phyloP scores from a whole-genome alignment of 768 basidiomycete genomes.

The Macrocybe gigantea region DNA sequence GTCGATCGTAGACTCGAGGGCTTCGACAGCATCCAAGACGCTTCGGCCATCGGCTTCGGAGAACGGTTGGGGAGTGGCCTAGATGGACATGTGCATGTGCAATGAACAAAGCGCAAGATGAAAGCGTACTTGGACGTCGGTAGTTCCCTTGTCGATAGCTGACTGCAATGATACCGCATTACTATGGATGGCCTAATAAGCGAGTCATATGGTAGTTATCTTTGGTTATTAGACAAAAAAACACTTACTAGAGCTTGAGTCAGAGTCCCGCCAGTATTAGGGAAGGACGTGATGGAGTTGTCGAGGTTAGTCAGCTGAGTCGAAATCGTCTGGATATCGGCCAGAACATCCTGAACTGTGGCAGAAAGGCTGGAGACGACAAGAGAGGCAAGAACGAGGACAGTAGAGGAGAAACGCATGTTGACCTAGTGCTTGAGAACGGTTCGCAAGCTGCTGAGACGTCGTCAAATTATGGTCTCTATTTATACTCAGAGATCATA shows the following conservation, averaged over 20 bases:
- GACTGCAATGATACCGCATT: conserved; percentile 13
- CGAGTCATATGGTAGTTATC: background rate
- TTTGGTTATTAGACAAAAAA: background rate
- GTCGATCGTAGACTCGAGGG: conserved; percentile 20
- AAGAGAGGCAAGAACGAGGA: conserved; percentile 1
- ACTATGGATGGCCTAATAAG: conserved; percentile 20
- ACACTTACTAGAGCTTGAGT: conserved; percentile 14
- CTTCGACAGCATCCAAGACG: conserved; percentile 18
- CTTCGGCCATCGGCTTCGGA: conserved; percentile 14
- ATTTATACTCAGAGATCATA: too few relatives aligned
- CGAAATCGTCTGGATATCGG: conserved; percentile 18
- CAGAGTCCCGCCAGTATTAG: conserved; percentile 18
- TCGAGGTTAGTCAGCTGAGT: conserved; percentile 19
- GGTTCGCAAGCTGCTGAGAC: too few relatives aligned
- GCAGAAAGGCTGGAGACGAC: conserved; percentile 2
- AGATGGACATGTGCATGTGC: background rate
- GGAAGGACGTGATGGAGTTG: conserved; percentile 21
- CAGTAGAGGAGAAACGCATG: conserved; percentile 1
- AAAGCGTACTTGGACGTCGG: conserved; percentile 17
- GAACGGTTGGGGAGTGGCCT: conserved; percentile 5
- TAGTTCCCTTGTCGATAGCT: conserved; percentile 16
- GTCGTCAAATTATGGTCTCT: too few relatives aligned
- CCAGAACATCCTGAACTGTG: conserved; percentile 18
- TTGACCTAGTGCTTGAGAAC: background rate
- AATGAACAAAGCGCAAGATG: background rate